Percentiles rank a stretch among this genome's conserved stretches.
Conservation (phyloP, 495 filamentous ascomycete genomes). For the Acidomyces sp. region DNA sequence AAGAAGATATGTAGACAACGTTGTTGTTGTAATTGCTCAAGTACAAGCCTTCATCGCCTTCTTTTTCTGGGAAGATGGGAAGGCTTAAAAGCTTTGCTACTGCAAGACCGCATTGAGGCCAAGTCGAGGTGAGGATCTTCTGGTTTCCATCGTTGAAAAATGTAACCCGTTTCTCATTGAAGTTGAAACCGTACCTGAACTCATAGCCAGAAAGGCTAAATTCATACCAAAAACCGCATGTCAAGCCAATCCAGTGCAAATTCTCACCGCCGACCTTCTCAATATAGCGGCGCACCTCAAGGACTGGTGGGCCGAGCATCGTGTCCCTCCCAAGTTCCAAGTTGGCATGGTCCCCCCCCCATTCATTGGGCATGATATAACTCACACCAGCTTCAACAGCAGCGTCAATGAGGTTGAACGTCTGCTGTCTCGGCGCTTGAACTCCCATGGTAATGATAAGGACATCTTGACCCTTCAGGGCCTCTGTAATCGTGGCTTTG, state of each 20-base stretch:
- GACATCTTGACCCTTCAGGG: slow-evolving; percentile 37
- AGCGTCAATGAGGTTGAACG: slow-evolving; percentile 40
- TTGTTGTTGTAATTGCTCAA: slow-evolving; percentile 24
- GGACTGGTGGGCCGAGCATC: not conserved
- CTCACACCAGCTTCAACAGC: slow-evolving; percentile 47
- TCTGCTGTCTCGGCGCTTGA: slow-evolving; percentile 35
- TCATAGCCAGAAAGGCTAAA: slow-evolving; percentile 30
- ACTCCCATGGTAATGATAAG: slow-evolving; percentile 38
- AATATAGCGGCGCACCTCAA: slow-evolving; percentile 27
- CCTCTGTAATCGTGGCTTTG: slow-evolving; percentile 30
- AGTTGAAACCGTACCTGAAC: slow-evolving; percentile 35
- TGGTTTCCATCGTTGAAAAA: slow-evolving; percentile 38
- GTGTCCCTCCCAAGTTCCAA: not conserved
- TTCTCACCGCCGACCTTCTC: slow-evolving; percentile 6
- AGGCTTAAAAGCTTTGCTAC: slow-evolving; percentile 22
- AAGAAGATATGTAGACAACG: slow-evolving; percentile 30
- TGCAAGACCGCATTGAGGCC: slow-evolving; percentile 34
- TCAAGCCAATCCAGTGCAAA: slow-evolving; percentile 1
- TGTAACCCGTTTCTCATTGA: slow-evolving; percentile 28
- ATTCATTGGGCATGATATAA: slow-evolving; percentile 49
- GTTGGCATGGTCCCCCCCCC: not conserved
- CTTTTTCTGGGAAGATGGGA: slow-evolving; percentile 30
- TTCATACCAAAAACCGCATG: slow-evolving; percentile 43
- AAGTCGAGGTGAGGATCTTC: slow-evolving; percentile 30
- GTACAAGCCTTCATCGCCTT: slow-evolving; percentile 15